Conservation (phyloP, 2,329 filamentous ascomycete genomes). For the Rhinocladiella similis region DNA sequence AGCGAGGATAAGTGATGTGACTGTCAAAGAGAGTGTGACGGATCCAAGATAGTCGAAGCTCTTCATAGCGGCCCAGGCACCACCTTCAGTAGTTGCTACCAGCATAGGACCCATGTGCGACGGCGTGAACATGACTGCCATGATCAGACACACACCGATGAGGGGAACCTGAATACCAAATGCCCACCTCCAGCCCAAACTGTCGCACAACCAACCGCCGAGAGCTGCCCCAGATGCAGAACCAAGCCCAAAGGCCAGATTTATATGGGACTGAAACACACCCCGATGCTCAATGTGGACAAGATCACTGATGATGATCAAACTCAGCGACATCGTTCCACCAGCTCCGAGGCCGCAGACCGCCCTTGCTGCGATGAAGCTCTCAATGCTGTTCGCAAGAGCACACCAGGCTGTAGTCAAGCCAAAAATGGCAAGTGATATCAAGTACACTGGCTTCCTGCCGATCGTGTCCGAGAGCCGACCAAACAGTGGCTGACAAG, state of each 20-base stretch:
- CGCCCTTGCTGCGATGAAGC: constrained; percentile 65
- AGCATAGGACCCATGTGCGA: constrained; percentile 58
- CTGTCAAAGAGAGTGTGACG: constrained; percentile 62
- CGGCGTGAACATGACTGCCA: constrained; percentile 61
- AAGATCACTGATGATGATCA: constrained; percentile 58
- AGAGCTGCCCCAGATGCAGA: constrained; percentile 68
- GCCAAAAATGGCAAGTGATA: constrained; percentile 65
- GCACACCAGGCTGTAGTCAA: constrained; percentile 64
- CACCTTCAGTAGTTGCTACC: constrained; percentile 47
- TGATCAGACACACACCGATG: constrained; percentile 61
- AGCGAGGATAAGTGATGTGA: constrained; percentile 66
- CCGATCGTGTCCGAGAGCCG: constrained; percentile 72
- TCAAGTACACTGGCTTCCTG: constrained; percentile 56
- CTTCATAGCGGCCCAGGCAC: constrained; percentile 66
- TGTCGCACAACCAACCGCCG: constrained; percentile 69
- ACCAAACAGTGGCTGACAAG: constrained; percentile 73
- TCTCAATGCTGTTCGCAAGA: constrained; percentile 61
- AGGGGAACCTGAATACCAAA: constrained; percentile 72
- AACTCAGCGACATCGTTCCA: constrained; percentile 67
- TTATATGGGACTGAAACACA: constrained; percentile 72
- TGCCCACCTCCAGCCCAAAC: constrained; percentile 73
- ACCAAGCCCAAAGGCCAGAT: constrained; percentile 70
- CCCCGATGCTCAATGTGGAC: constrained; percentile 69
- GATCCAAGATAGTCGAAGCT: constrained; percentile 75
- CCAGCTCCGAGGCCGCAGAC: constrained; percentile 68